A percentile compares a stretch with the other conserved stretches of the same genome.
Evolutionary conservation across 495 filamentous ascomycete genomes (phyloP).

Genomic region (Sphaerosporella brunnea): DNA sequence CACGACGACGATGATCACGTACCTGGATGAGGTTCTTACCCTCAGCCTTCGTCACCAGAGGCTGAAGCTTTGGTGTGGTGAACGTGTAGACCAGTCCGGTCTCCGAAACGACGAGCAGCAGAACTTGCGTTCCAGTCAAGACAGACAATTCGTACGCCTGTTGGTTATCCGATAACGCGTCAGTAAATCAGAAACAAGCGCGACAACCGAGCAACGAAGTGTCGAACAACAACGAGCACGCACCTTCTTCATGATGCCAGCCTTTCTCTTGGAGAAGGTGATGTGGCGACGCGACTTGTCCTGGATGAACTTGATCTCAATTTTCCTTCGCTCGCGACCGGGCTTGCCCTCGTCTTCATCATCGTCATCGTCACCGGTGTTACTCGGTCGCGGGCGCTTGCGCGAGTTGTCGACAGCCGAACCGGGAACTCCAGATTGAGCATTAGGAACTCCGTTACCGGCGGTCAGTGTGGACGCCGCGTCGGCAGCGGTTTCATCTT

Average conservation of each 20-base stretch:
- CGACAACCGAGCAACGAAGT: constrained; percentile 5
- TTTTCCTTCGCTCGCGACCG: constrained; percentile 95
- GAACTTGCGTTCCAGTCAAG: constrained; percentile 92
- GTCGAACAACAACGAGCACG: constrained; percentile 23
- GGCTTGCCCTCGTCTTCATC: constrained; percentile 97
- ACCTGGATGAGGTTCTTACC: constrained; percentile 99
- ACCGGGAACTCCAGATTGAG: constrained; percentile 32
- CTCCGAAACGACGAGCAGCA: constrained; percentile 93
- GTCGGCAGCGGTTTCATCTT: constrained; percentile 30
- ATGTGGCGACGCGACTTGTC: constrained; percentile 99
- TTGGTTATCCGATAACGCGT: constrained; percentile 22
- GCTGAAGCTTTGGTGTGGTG: constrained; percentile 97
- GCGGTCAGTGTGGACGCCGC: constrained; percentile 43
- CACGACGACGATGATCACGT: constrained; percentile 23
- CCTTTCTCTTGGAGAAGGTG: constrained; percentile 99
- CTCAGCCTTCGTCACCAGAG: constrained; percentile 94
- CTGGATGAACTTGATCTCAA: constrained; percentile 99
- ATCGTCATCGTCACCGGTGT: constrained; percentile 67
- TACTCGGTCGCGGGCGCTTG: constrained; percentile 70
- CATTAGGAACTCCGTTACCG: constrained; percentile 44
- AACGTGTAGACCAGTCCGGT: constrained; percentile 98
- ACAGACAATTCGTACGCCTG: constrained; percentile 97
- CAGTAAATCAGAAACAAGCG: constrained; percentile 16
- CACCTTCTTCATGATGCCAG: constrained; percentile 99
- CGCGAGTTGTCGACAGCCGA: constrained; percentile 45